Base-by-base conservation (phyloP, 2,329 filamentous ascomycete species). In the Lachnellula arida region DNA sequence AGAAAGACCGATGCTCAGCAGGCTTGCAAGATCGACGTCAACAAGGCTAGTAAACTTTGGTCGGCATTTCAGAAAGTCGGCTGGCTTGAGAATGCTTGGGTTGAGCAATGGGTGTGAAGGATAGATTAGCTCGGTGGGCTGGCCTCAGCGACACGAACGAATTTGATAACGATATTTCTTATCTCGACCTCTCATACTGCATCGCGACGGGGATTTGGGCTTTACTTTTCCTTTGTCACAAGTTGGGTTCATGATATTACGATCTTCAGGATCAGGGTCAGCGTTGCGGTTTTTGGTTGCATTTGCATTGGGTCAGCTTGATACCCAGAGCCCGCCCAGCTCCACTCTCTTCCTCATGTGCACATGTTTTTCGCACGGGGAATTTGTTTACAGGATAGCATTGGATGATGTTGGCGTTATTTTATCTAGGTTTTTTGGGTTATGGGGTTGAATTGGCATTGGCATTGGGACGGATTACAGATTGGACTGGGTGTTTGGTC, bases 1-100 rank as follows among this genome's bases (percentile, higher is more conserved):
- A 86, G 90, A 71, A 96, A 96, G 81, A 97, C 93, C 1, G 90
- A 96, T 70, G 91, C 91, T 5, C 93, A 97, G 72, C 89, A 96
- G 71, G 91, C 90, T n/a, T 96, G 91, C 80, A 95, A 95, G 77
- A 96, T 97, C 61, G 93, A 97, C 67, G 93, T 97, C 71, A 97
- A 97, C 78, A 97, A 97, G 77, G 91, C 92, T 3, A 95, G 90
- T 63, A 93, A 93, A 72, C 78, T 97, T 47, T 96, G 91, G 89
- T 86, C 85, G 39, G 91, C 91, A 5, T 97, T 90, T 69, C 89
- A 96, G 49, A 87, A 85, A 65, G 89, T 94, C 39, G 88, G 88
- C 64, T 96, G 91, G 90, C 84, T 96, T 11, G 55, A 68, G 25
- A 48, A 57, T 11, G 50, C 58, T n/a, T 65, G 63, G 61, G 61